phyloP scores from a whole-genome alignment of 1,284 basidiomycete genomes.

The Rhodotorula sp. region DNA sequence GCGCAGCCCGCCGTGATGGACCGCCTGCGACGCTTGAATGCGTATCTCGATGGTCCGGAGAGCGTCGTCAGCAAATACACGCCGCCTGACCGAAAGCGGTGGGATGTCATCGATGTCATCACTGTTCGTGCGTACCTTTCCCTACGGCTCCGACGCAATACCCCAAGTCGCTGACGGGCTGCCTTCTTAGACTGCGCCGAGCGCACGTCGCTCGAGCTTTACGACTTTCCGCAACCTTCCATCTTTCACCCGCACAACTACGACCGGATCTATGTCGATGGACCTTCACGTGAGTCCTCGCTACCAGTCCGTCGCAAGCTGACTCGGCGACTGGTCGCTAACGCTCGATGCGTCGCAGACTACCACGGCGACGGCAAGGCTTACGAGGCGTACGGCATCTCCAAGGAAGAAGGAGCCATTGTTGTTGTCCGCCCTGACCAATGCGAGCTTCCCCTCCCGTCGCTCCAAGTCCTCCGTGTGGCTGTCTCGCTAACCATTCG shows the following conservation, averaged over 20 bases:
- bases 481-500: not conserved
- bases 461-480: too few relatives aligned
- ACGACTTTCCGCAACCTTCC: constrained; percentile 40
- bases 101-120: constrained; percentile 42
- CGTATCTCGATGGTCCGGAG: constrained; percentile 41
- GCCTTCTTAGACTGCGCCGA: constrained; percentile 28
- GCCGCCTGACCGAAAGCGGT: constrained; percentile 33
- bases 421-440: constrained; percentile 49
- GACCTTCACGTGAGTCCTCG: constrained; percentile 24
- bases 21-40: constrained; percentile 33
- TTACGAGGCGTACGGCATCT: constrained; percentile 50
- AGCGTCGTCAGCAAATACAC: constrained; percentile 47
- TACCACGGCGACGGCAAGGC: constrained; percentile 49
- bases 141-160: not conserved
- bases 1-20: constrained; percentile 32
- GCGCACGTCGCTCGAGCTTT: constrained; percentile 38
- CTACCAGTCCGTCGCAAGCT: too few relatives aligned
- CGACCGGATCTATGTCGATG: constrained; percentile 45
- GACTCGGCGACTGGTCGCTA: too few relatives aligned
- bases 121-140: constrained; percentile 37
- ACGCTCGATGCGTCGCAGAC: constrained; percentile 23
- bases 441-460: constrained; percentile 21
- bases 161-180: not conserved
- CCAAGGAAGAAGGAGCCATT: constrained; percentile 47
- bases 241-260: constrained; percentile 38